These are phyloP conservation scores for Diaporthe longicolla DNA, from an alignment of 2,329 filamentous ascomycete species.

Conservation along the genomic window DNA sequence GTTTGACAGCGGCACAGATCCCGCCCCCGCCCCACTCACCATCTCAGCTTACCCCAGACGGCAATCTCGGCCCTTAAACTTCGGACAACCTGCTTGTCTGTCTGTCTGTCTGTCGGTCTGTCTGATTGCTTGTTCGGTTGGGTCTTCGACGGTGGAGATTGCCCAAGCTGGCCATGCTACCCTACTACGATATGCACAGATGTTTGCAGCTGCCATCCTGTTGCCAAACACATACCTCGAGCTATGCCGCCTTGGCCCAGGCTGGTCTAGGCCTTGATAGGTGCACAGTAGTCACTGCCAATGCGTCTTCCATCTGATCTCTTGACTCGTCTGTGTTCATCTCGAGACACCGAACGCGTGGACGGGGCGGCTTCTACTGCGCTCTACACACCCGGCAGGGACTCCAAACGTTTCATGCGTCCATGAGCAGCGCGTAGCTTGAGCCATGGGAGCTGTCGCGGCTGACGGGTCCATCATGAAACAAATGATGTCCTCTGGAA, in stretches of 20 bases:
- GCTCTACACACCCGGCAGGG: constrained; percentile 11
- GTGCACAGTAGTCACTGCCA: constrained; percentile 5
- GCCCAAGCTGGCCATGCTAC: background rate
- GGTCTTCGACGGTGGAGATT: background rate
- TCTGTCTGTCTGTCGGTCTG: background rate
- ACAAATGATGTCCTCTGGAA: background rate
- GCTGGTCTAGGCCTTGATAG: constrained; percentile 1
- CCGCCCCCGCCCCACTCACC: constrained; percentile 35
- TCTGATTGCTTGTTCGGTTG: background rate
- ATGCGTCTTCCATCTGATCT: constrained; percentile 27
- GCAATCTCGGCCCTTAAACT: constrained; percentile 26
- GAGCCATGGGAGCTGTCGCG: background rate
- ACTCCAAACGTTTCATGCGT: constrained; percentile 22
- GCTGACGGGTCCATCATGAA: background rate
- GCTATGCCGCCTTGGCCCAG: background rate
- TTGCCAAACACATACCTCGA: background rate
- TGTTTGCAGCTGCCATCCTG: background rate
- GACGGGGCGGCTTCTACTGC: constrained; percentile 10
- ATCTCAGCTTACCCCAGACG: constrained; percentile 36
- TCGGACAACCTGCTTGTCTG: constrained; percentile 8
- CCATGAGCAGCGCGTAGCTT: background rate
- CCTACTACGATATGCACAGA: background rate
- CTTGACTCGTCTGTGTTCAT: constrained; percentile 30
- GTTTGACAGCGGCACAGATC: constrained; percentile 41
- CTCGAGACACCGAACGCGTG: constrained; percentile 34